Evolutionary conservation across 805 yeast genomes (phyloP), one percentile per base, ranked within the genome.

Genomic region (Saccharomyces jurei): DNA sequence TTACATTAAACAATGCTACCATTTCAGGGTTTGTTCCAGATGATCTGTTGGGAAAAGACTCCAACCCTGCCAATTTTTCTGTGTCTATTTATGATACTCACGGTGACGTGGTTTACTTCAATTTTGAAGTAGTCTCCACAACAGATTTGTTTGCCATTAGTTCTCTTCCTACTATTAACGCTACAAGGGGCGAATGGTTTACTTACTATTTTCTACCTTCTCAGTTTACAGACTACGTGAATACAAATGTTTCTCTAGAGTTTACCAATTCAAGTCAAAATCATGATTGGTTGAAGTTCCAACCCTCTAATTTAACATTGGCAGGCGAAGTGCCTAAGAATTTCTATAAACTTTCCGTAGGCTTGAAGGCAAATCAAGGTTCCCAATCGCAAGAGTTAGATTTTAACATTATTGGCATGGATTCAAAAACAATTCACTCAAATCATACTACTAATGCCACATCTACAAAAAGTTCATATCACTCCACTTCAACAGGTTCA

Each of bases 271-370:
- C 67, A 44, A 60, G 69, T 25, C 67, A 69, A 49, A 65, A 70
- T 50, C 72, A 76, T 25, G 66, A 69, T 50, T 92, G 98, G 98
- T 74, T 92, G 50, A 61, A 73, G 1, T 90, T 79, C 66, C 79
- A 83, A 67, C 61, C 71, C 48, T 59, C 77, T 10, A 88, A 86
- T 64, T 73, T 79, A 66, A 84, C 95, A 0, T 76, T 92, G 54
- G 68, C 70, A 44, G 99, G 99, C 29, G 65, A 71, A 17, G 86
- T 84, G 22, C 88, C 89, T 2, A 60, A 65, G 4, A 70, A 75
- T 58, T 80, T 83, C 46, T 74, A 76, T 14, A 54, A 59, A 2
- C 55, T 77, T 14, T 50, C 62, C 0, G 72, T 84, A 28, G 70
- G 71, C 2, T 67, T 85, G 30, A 65, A 66, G 5, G 78, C 83